Base-by-base conservation (phyloP, 148 eudicot species). In the Camellia japonica region DNA sequence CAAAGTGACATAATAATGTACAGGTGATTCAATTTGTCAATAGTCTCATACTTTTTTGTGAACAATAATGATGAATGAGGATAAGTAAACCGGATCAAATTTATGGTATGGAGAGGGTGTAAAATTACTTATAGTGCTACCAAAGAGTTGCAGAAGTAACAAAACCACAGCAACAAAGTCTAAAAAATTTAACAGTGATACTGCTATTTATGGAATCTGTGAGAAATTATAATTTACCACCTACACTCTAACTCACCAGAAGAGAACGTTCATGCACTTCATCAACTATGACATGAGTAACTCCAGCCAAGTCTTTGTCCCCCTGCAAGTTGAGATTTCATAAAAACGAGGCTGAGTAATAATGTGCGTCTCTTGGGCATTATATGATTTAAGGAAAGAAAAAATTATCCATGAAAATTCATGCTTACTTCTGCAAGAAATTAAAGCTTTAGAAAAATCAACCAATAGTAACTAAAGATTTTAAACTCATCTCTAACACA, bases 251-350 rank as follows among this genome's bases (percentile, higher is more conserved):
- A 89, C 99, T 92, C 82, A 96, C 99, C 99, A 96, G 80, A 79
- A 96, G 90, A 79, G 99, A 96, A 73, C 99, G 86, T 76, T 96
- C 99, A 70, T 96, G 99, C 81, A 96, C 99, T 94, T 96, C 99
- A 82, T 96, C 99, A 80, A 96, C 99, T 62, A 96, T 87, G 85
- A 93, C 89, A 88, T 93, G 99, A 85, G 95, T 93, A 78, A 93
- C 87, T 74, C 90, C 97, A 80, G 83, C 82, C 85, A 96, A 91
- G 81, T 87, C 85, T 85, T 79, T 94, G 83, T 96, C 90, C 52
- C 97, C 99, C 99, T 96, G 90, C 78, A 83, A 80, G 70, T 55
- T 51, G 49, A 80, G 59, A 77, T 67, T 67, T 6, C 3, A 43
- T 63, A 3, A 20, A 23, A 47, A 58, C 19, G 67, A 55, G 51